phyloP scores from a whole-genome alignment of 768 basidiomycete genomes.

The Xanthoconium stramineum region DNA sequence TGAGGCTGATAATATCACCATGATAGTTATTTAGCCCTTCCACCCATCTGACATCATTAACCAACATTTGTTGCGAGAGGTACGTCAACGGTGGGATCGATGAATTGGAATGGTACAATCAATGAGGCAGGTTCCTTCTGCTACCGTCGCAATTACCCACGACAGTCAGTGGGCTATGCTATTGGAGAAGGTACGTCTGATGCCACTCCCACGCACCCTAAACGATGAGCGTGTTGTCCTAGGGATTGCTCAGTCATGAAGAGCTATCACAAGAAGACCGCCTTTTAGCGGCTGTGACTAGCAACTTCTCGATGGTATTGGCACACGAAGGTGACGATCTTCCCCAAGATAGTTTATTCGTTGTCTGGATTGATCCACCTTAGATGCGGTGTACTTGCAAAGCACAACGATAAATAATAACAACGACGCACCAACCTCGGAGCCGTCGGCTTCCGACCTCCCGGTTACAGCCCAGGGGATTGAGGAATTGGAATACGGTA shows the following conservation, averaged over 20 bases:
- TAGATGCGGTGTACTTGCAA: constrained; percentile 1
- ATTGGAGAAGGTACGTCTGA: neutral
- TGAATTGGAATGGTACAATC: neutral
- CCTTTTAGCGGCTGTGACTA: neutral
- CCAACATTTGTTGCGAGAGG: constrained; percentile 2
- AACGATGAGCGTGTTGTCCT: neutral
- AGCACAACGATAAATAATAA: too few relatives aligned
- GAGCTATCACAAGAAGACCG: neutral
- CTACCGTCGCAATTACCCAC: constrained; percentile 5
- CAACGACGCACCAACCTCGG: neutral
- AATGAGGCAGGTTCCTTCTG: constrained; percentile 2
- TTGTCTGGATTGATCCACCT: neutral
- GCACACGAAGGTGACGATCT: neutral
- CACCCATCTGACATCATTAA: constrained; percentile 15
- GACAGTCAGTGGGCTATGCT: constrained; percentile 9
- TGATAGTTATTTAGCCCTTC: neutral
- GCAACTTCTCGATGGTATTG: neutral
- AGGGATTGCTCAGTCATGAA: neutral
- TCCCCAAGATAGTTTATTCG: too few relatives aligned
- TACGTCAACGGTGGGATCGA: neutral
- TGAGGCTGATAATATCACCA: neutral
- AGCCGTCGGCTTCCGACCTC: neutral
- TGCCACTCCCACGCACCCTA: too few relatives aligned
- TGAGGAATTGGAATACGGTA: neutral
- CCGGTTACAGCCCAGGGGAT: neutral